Percentiles rank a stretch among this genome's conserved stretches.
These are phyloP conservation scores for Cercospora nicotianae DNA, from an alignment of 2,329 filamentous ascomycete genomes.

Conservation along the genomic window DNA sequence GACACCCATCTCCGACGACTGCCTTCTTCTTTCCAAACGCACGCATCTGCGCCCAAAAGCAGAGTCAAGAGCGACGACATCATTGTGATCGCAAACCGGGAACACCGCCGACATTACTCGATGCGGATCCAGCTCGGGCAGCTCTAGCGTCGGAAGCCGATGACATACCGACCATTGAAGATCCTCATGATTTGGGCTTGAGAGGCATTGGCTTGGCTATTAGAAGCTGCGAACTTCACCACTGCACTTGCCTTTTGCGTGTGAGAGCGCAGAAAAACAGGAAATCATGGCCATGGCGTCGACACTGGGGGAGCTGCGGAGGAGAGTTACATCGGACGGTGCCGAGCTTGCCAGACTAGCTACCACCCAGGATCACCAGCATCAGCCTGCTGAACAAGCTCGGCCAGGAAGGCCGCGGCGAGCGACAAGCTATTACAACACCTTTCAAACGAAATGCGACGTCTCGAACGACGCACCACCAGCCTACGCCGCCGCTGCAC, in stretches of 20 bases:
- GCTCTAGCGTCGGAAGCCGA: neutral
- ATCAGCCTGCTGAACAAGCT: constrained; percentile 3
- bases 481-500: constrained; percentile 33
- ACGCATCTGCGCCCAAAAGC: neutral
- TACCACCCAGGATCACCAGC: constrained; percentile 8
- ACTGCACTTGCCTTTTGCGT: neutral
- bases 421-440: constrained; percentile 39
- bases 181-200: neutral
- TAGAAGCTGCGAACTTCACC: neutral
- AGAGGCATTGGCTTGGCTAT: neutral
- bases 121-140: neutral
- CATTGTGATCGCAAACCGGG: neutral
- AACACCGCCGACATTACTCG: neutral
- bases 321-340: neutral
- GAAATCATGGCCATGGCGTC: constrained; percentile 7
- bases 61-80: neutral
- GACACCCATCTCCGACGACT: neutral
- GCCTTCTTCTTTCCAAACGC: neutral
- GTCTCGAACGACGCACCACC: constrained; percentile 36
- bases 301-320: constrained; percentile 4
- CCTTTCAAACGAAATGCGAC: constrained; percentile 38
- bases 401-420: constrained; percentile 22
- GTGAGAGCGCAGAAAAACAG: neutral
- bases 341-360: neutral
- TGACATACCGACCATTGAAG: neutral